Evolutionary conservation across 2,329 filamentous ascomycete species (phyloP).

Genomic region (Neofusicoccum ribis): DNA sequence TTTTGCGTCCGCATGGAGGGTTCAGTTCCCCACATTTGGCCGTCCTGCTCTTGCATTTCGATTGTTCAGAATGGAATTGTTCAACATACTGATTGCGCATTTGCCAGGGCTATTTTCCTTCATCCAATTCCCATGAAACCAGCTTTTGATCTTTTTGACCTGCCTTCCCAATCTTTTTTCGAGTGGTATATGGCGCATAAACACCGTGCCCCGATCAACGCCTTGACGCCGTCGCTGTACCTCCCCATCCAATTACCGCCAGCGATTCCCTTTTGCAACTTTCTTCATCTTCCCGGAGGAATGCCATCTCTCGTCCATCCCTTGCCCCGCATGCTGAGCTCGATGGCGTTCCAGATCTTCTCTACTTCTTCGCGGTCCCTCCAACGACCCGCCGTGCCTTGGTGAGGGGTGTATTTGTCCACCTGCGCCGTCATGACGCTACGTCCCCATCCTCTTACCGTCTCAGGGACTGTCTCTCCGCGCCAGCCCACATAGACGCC

Average conservation of each 20-base stretch:
- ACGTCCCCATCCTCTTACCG: constrained; percentile 80
- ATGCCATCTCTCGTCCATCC: constrained; percentile 75
- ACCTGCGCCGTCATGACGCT: constrained; percentile 76
- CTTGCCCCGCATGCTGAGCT: constrained; percentile 80
- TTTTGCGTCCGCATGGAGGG: too few species aligned
- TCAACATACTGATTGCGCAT: background rate
- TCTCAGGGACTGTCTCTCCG: constrained; percentile 75
- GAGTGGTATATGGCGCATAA: constrained; percentile 3
- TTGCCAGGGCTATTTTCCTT: background rate
- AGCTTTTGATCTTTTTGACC: background rate
- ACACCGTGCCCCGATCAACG: constrained; percentile 8
- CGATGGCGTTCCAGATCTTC: constrained; percentile 85
- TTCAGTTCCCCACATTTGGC: too few species aligned
- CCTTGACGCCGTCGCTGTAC: constrained; percentile 12
- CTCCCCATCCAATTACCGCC: background rate
- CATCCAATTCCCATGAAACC: background rate
- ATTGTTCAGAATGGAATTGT: background rate
- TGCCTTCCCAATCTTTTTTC: background rate
- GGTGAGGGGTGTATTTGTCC: constrained; percentile 73
- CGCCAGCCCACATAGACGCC: constrained; percentile 92
- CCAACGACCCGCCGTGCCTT: constrained; percentile 61
- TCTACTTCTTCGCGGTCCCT: constrained; percentile 92
- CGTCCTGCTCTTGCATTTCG: background rate
- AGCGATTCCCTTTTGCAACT: background rate
- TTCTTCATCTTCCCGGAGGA: background rate